A percentile compares a stretch with the other conserved stretches of the same genome.
phyloP scores from a whole-genome alignment of 345 rosid species.

The Noccaea bulbosa region DNA sequence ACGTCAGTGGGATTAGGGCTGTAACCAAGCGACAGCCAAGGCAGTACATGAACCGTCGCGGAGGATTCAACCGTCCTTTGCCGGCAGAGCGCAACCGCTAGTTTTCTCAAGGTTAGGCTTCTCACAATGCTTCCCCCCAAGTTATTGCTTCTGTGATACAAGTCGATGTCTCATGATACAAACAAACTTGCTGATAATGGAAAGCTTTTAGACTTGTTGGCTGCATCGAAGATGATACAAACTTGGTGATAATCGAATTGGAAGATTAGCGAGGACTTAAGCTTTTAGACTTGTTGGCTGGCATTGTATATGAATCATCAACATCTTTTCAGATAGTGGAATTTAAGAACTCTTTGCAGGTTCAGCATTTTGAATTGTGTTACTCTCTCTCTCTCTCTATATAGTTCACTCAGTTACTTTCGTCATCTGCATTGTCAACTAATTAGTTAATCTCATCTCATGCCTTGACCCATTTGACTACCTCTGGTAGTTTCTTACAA shows the following conservation, averaged over 20 bases:
- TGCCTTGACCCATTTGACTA: not conserved
- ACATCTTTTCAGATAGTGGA: not conserved
- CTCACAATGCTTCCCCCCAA: not conserved
- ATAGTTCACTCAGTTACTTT: not conserved
- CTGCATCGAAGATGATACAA: no score
- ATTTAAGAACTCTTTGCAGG: not conserved
- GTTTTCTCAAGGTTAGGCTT: conserved; percentile 49
- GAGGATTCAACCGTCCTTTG: conserved; percentile 90
- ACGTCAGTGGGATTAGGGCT: conserved; percentile 77
- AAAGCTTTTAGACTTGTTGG: conserved; percentile 1
- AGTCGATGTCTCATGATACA: not conserved
- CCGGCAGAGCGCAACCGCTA: conserved; percentile 81
- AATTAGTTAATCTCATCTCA: not conserved
- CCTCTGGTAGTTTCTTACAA: conserved; percentile 7
- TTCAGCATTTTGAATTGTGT: not conserved
- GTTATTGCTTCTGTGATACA: not conserved
- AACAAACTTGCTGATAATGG: not conserved
- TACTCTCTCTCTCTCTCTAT: not conserved
- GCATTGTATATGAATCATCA: conserved; percentile 6
- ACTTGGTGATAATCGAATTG: not conserved
- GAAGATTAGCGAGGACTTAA: not conserved
- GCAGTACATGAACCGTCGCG: conserved; percentile 95
- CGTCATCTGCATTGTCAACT: conserved; percentile 1
- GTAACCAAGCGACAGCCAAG: conserved; percentile 88
- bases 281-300: conserved; percentile 13